Base-by-base conservation (phyloP, 2,329 filamentous ascomycete genomes). In the Fusarium verticillioides region DNA sequence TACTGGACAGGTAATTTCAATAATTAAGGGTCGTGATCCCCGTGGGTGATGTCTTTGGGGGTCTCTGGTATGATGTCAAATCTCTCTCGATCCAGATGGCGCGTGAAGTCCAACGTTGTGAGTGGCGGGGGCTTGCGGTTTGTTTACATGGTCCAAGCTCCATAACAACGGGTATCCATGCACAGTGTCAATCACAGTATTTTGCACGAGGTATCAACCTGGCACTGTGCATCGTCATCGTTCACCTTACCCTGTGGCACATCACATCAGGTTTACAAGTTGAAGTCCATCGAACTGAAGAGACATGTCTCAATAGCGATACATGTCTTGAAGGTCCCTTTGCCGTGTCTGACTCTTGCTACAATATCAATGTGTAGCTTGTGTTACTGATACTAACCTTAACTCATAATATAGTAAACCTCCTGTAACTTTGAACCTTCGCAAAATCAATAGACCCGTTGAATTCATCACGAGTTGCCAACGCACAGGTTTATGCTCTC, bases 101-200 rank as follows among this genome's bases (percentile, higher is more conserved):
- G 73, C 74, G 77, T 74, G 62, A 69, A 66, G 75, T 72, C 67
- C 37, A 37, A 56, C 66, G 40, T 56, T 69, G 66, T 42, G 68
- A 69, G 70, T 70, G 63, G 75, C 69, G 71, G 77, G 77, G 77
- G 46, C 37, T 43, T 36, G 28, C 39, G 47, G 37, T 79, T 79
- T 79, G 77, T 79, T 79, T 79, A 79, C 77, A 57, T 78, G 77
- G 75, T 66, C 77, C 72, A 73, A 78, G 77, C 77, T 78, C 69
- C 71, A 60, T 63, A 57, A 78, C 68, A 74, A 78, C 59, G 39
- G 46, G 56, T 62, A 50, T 43, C 44, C 19, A 42, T 54, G 53
- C 54, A 77, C 75, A 72, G 75, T 77, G 65, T 21, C 1, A 4
- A 1, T 0, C 0, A 56, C 40, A 13, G 26, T 64, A 13, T n/a